These are phyloP conservation scores for Inga leiocalycina DNA, from an alignment of 306 rosid species.

Conservation along the genomic window DNA sequence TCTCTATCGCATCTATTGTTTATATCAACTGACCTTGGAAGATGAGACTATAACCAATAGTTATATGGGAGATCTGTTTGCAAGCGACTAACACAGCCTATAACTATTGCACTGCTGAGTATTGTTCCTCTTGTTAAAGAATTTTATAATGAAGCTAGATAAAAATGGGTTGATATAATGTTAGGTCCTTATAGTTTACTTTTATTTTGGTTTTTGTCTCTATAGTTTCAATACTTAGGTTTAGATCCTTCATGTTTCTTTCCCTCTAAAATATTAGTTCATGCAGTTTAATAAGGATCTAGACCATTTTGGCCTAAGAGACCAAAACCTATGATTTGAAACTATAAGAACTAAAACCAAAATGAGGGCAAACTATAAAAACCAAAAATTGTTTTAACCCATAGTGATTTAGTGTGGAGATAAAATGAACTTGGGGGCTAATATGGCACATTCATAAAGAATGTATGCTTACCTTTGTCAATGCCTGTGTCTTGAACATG, in stretches of 20 bases:
- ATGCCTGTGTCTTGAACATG: conserved; percentile 11
- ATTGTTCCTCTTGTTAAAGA: background rate
- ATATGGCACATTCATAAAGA: background rate
- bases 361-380: no score
- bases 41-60: no score
- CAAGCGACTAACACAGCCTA: background rate
- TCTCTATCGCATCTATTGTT: background rate
- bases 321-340: no score
- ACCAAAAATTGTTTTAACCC: no score
- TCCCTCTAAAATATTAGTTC: no score
- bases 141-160: conserved; percentile 1
- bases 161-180: background rate
- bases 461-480: conserved; percentile 28
- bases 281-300: no score
- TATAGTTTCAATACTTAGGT: no score
- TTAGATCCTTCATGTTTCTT: no score
- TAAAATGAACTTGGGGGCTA: conserved; percentile 8
- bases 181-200: no score
- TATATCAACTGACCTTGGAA: background rate
- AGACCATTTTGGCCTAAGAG: no score
- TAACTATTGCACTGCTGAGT: background rate
- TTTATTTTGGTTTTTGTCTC: no score
- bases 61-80: background rate
- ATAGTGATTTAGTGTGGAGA: conserved; percentile 12
- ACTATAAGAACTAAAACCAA: no score